Conservation (phyloP, 495 filamentous ascomycete species). For the Acidiella bohemica region DNA sequence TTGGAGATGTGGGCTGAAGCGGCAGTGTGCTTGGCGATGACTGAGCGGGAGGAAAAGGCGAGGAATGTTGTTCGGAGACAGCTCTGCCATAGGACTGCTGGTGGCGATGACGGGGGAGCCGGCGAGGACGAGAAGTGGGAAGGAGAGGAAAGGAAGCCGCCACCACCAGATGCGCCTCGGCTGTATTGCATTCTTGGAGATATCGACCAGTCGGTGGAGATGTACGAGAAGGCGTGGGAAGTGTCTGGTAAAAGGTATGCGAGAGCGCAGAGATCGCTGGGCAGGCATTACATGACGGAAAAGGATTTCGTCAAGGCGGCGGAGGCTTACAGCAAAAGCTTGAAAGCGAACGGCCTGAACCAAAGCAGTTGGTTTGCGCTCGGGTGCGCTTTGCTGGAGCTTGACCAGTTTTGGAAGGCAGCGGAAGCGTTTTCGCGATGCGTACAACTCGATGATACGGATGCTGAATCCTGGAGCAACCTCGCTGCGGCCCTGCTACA, state of each 20-base stretch:
- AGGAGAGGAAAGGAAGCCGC: slow-evolving; percentile 45
- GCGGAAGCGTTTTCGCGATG: slow-evolving; percentile 70
- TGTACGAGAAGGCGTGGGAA: slow-evolving; percentile 82
- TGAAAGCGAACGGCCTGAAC: slow-evolving; percentile 68
- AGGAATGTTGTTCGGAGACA: slow-evolving; percentile 58
- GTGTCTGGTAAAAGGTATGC: slow-evolving; percentile 70
- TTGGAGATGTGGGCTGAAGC: slow-evolving; percentile 93
- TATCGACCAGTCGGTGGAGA: slow-evolving; percentile 53
- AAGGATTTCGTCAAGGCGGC: slow-evolving; percentile 56
- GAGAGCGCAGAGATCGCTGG: slow-evolving; percentile 75
- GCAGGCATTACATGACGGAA: slow-evolving; percentile 54
- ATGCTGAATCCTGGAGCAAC: slow-evolving; percentile 90
- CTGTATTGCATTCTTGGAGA: slow-evolving; percentile 92
- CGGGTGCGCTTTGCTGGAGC: slow-evolving; percentile 71
- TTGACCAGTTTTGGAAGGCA: slow-evolving; percentile 64
- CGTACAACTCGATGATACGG: slow-evolving; percentile 70
- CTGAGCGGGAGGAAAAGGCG: slow-evolving; percentile 75
- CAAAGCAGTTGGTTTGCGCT: slow-evolving; percentile 75
- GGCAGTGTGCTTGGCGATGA: slow-evolving; percentile 72
- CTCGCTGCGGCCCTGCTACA: slow-evolving; percentile 66
- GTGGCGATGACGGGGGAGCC: slow-evolving; percentile 35
- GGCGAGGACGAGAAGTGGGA: slow-evolving; percentile 34
- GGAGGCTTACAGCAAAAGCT: slow-evolving; percentile 60
- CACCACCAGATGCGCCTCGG: slow-evolving; percentile 72
- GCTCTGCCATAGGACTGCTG: slow-evolving; percentile 50